Evolutionary conservation across 176 grass and related monocot species (phyloP), one percentile per base, ranked within the genome.

Genomic region (Chrysopogon serrulatus): DNA sequence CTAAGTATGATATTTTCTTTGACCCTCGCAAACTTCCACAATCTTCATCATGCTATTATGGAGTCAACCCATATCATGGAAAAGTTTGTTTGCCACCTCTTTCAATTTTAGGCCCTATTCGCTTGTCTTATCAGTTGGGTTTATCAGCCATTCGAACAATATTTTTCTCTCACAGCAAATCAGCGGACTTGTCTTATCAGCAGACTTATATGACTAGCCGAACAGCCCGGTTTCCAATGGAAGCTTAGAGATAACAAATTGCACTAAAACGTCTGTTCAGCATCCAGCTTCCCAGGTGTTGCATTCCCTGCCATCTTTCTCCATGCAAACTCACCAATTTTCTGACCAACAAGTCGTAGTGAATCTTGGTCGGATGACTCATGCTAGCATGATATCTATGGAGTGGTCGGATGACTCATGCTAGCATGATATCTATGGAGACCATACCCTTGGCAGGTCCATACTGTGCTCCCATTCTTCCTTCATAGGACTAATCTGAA

Each of bases 401-500:
- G n/a, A n/a, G n/a, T n/a, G n/a, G n/a, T n/a, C n/a, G n/a, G n/a
- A n/a, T n/a, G n/a, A n/a, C n/a, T n/a, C n/a, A n/a, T n/a, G n/a
- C n/a, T n/a, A 89, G 8, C 82, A 53, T 81, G 15, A 89, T 69
- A 17, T 89, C 87, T 18, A 39, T 61, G 66, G 82, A 89, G 36
- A 69, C 30, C 6, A 70, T 30, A 36, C 82, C 77, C 66, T 69
- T 75, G 12, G 39, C 82, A 51, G 87, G 87, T n/a, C 87, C 77
- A 89, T 89, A 69, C 24, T 23, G n/a, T 70, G 82, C 82, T 81
- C 24, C 59, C 59, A 89, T 3, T 17, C 27, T 49, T 24, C 87
- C 82, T 72, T 81, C 77, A 15, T 85, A 89, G 12, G 87, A 89
- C 32, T n/a, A n/a, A n/a, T n/a, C n/a, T n/a, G n/a, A n/a, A n/a